phyloP scores from a whole-genome alignment of 2,329 filamentous ascomycete species.

The Talaromyces funiculosus region DNA sequence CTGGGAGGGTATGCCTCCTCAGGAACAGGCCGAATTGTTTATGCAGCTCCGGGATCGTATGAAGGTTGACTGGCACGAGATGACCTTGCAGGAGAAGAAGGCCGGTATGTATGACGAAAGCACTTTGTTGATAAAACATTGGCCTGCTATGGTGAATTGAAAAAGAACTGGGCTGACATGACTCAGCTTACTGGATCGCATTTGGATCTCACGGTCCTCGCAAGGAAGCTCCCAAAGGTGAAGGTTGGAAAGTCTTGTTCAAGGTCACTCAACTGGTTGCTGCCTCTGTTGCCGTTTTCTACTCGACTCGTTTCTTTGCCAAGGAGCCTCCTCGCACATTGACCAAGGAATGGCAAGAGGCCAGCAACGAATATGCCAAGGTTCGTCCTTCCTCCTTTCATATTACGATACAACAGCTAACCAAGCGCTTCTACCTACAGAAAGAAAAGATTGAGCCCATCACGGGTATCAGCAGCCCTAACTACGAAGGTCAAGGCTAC shows the following conservation, averaged over 20 bases:
- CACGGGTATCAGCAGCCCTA: constrained; percentile 73
- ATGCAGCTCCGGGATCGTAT: constrained; percentile 97
- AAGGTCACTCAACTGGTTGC: constrained; percentile 65
- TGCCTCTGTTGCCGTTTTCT: constrained; percentile 67
- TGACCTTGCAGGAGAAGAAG: constrained; percentile 98
- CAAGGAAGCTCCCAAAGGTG: constrained; percentile 73
- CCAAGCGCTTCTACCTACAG: constrained; percentile 40
- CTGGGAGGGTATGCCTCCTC: constrained; percentile 95
- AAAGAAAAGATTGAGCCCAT: constrained; percentile 80
- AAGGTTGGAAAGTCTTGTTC: constrained; percentile 70
- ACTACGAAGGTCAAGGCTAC: constrained; percentile 71
- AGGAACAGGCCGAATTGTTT: constrained; percentile 99
- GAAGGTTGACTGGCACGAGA: constrained; percentile 94
- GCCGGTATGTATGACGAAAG: constrained; percentile 67
- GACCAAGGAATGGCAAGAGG: constrained; percentile 96
- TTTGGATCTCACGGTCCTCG: constrained; percentile 96
- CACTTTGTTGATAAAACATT: background rate
- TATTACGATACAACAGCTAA: background rate
- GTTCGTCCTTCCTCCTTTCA: constrained; percentile 49
- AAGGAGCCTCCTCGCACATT: constrained; percentile 73
- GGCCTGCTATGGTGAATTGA: background rate
- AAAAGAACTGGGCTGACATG: background rate
- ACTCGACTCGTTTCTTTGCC: constrained; percentile 64
- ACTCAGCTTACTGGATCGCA: constrained; percentile 92
- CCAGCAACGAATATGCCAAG: constrained; percentile 87